Percentiles rank a stretch among this genome's conserved stretches.
Conservation (phyloP, 805 yeast genomes). For the Sporopachydermia lactativora region DNA sequence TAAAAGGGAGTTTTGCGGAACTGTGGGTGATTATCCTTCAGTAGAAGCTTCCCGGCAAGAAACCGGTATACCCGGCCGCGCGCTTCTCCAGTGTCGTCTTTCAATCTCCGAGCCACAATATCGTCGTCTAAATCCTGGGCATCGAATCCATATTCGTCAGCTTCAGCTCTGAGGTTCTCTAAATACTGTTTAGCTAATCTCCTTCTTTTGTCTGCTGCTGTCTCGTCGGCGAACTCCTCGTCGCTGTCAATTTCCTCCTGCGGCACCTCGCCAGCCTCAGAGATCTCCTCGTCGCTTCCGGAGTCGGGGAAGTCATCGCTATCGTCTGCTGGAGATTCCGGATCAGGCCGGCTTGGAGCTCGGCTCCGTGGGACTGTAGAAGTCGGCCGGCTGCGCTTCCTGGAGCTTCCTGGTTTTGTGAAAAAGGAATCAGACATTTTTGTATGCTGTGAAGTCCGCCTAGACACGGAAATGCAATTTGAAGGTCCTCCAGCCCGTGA, state of each 20-base stretch:
- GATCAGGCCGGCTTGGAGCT: conserved; percentile 7
- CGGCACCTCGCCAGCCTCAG: conserved; percentile 36
- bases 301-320: conserved; percentile 13
- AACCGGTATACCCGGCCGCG: conserved; percentile 72
- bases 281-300: conserved; percentile 21
- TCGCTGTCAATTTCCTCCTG: conserved; percentile 62
- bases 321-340: no score
- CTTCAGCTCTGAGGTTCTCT: conserved; percentile 56
- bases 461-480: no score
- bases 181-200: conserved; percentile 87
- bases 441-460: no score
- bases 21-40: conserved; percentile 18
- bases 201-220: conserved; percentile 87
- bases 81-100: conserved; percentile 79
- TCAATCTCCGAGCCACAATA: conserved; percentile 64
- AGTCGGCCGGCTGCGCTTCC: conserved; percentile 24
- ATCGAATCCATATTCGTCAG: conserved; percentile 44
- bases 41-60: conserved; percentile 35
- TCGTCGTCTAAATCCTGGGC: conserved; percentile 88
- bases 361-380: conserved; percentile 27
- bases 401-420: conserved; percentile 17
- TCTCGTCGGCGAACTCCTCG: conserved; percentile 61
- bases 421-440: conserved; percentile 17
- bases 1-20: conserved; percentile 2
- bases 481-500: no score